phyloP scores from a whole-genome alignment of 192 early-diverging fungal species.

The Jimgerdemannia flammicorona region DNA sequence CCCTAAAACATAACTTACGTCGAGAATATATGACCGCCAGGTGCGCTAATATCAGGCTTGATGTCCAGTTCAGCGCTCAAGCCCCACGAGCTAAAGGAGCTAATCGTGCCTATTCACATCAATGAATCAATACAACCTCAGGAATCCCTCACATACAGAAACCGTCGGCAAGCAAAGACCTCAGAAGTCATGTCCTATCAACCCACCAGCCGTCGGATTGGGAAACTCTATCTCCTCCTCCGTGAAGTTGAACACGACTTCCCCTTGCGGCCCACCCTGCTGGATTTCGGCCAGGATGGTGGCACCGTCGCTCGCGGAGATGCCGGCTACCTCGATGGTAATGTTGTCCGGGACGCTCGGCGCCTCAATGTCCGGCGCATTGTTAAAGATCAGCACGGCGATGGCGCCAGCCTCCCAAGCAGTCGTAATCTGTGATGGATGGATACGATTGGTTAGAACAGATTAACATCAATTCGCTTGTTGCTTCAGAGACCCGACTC shows the following conservation, averaged over 20 bases:
- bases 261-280: not conserved
- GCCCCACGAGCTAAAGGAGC: conserved; percentile 63
- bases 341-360: conserved; percentile 18
- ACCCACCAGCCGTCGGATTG: conserved; percentile 28
- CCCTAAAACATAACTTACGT: conserved; percentile 45
- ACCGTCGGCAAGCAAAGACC: conserved; percentile 1
- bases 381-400: conserved; percentile 46
- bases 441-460: not conserved
- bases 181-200: conserved; percentile 21
- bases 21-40: conserved; percentile 68
- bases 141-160: conserved; percentile 4
- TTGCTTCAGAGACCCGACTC: not conserved
- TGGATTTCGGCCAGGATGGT: conserved; percentile 17
- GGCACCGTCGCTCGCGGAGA: conserved; percentile 37
- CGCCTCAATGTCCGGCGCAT: conserved; percentile 24
- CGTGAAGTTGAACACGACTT: conserved; percentile 22
- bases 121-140: conserved; percentile 9
- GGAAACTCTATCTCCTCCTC: conserved; percentile 25
- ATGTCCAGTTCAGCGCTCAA: conserved; percentile 56
- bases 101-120: conserved; percentile 41
- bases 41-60: conserved; percentile 58
- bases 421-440: conserved; percentile 9
- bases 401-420: conserved; percentile 45
- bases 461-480: no score
- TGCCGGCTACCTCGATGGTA: conserved; percentile 36